Percentiles rank a stretch among this genome's conserved stretches.
These are phyloP conservation scores for Aegilops bicornis DNA, from an alignment of 176 grass and related monocot genomes.

Conservation along the genomic window DNA sequence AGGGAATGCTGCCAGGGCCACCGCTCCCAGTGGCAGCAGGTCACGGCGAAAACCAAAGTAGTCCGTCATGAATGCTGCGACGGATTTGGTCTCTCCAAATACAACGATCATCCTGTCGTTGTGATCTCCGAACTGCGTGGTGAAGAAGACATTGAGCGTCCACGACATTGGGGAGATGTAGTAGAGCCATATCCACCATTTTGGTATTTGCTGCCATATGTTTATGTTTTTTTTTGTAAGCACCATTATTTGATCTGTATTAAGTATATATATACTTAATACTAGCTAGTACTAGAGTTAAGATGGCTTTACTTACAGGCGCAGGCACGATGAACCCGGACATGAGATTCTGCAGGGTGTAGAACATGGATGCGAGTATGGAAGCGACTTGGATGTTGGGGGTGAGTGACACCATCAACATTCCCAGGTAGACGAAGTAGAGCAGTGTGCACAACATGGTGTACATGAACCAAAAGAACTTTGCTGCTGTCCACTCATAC, in stretches of 20 bases:
- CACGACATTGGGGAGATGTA: conserved; percentile 51
- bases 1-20: conserved; percentile 46
- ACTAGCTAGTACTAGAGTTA: background rate
- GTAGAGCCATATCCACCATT: conserved; percentile 86
- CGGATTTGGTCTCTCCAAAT: conserved; percentile 52
- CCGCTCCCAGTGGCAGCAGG: conserved; percentile 36
- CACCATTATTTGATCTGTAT: background rate
- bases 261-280: no score
- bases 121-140: conserved; percentile 58
- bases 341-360: conserved; percentile 52
- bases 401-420: conserved; percentile 62
- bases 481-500: conserved; percentile 46
- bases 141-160: conserved; percentile 68
- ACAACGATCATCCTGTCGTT: conserved; percentile 21
- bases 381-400: conserved; percentile 57
- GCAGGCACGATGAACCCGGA: conserved; percentile 61
- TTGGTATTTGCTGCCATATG: conserved; percentile 69
- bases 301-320: conserved; percentile 48
- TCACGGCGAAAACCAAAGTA: conserved; percentile 62
- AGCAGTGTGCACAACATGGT: conserved; percentile 61
- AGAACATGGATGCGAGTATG: conserved; percentile 62
- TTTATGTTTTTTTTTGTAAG: background rate
- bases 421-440: conserved; percentile 68
- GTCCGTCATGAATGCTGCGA: conserved; percentile 47
- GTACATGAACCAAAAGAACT: conserved; percentile 70